Conservation (phyloP, 768 basidiomycete species). For the Leccinellum rugosiceps region DNA sequence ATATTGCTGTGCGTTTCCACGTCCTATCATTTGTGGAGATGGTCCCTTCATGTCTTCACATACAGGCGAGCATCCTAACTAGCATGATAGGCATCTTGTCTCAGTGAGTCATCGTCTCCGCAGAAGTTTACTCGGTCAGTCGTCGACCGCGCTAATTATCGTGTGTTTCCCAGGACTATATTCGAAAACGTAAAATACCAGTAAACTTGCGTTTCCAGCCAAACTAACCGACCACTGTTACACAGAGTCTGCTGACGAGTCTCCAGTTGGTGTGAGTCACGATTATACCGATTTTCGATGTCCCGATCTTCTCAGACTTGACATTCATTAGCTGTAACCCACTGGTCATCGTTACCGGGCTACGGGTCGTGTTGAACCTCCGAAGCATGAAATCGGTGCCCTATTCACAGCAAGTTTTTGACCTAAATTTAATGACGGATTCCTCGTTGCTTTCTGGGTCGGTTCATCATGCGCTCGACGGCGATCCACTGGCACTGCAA, state of each 20-base stretch:
- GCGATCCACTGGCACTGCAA: background rate
- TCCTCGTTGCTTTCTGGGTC: background rate
- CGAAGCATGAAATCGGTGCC: background rate
- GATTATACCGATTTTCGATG: too few relatives aligned
- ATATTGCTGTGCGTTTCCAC: background rate
- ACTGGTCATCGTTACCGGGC: slow-evolving; percentile 10
- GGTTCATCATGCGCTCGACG: background rate
- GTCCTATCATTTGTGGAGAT: background rate
- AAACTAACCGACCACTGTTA: background rate
- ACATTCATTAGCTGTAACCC: slow-evolving; percentile 3
- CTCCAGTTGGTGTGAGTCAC: slow-evolving; percentile 1
- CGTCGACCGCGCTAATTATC: background rate
- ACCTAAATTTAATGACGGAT: background rate
- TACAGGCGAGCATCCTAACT: background rate
- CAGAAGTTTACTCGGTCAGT: background rate
- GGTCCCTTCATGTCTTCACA: background rate
- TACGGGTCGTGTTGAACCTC: slow-evolving; percentile 19
- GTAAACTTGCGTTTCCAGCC: background rate
- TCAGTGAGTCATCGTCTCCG: slow-evolving; percentile 3
- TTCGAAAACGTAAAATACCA: background rate
- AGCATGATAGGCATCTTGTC: background rate
- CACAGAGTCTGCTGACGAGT: background rate
- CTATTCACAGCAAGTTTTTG: background rate
- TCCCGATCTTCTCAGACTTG: background rate
- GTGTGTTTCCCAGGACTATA: background rate